Evolutionary conservation across 2,329 filamentous ascomycete genomes (phyloP), one percentile per base, ranked within the genome.

Genomic region (Fragosphaeria purpurea): DNA sequence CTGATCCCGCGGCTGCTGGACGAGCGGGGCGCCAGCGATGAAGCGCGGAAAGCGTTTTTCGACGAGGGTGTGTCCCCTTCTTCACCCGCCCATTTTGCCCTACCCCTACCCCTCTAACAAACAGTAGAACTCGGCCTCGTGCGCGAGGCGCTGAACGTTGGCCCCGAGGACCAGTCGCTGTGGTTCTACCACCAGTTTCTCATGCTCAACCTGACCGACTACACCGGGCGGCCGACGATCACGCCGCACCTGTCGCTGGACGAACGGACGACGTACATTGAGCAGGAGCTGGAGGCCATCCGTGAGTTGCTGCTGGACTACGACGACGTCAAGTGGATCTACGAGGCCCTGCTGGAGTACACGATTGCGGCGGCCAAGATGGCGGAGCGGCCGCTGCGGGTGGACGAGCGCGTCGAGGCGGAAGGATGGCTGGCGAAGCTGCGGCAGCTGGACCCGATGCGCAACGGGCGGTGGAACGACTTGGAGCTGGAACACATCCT

Each of bases 181-280:
- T 98, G 93, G 90, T 95, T 94, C 66, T 97, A 98, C 62, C 89
- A 97, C 65, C 86, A 93, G 59, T 95, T 85, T 61, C 71, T 96
- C 51, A 81, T 96, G 69, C 77, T 82, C 53, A 85, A 83, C 61
- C 71, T 86, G 59, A 70, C 76, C 48, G 74, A 71, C 60, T 70
- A 67, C 46, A 70, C 63, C 11, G 67, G 71, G 8, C 62, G 69
- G 3, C 69, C 74, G 22, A 77, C 77, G 8, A 85, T 95, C 58
- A 76, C 82, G 11, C 80, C 80, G 0, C 73, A 79, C 39, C 68
- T 95, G 34, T 74, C 74, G 1, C 63, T 70, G 6, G 67, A 75
- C 7, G 79, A 91, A 50, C 80, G 85, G 45, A 63, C 79, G 37
- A 65, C 71, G 4, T 89, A 90, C 60, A 69, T 95, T 7, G 71